A percentile compares a stretch with the other conserved stretches of the same genome.
phyloP scores from a whole-genome alignment of 805 yeast genomes.

The Kuraishia molischiana region DNA sequence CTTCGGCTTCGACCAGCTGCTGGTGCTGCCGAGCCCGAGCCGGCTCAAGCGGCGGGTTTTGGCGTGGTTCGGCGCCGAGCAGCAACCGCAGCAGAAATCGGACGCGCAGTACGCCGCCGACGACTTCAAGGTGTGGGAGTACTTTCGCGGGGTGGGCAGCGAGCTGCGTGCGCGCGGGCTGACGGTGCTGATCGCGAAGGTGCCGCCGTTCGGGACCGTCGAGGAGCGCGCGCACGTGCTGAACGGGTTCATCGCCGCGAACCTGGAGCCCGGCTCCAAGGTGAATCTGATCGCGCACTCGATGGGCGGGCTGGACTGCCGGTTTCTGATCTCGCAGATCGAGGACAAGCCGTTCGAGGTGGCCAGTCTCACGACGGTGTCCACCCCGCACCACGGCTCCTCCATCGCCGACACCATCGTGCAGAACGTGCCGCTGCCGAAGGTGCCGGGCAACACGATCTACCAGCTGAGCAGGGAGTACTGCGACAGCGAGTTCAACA shows the following conservation, averaged over 20 bases:
- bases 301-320: constrained; percentile 87
- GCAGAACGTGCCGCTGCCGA: constrained; percentile 15
- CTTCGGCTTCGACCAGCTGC: constrained; percentile 63
- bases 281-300: constrained; percentile 81
- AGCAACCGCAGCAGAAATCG: constrained; percentile 8
- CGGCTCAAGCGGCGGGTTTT: constrained; percentile 7
- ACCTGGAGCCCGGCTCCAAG: constrained; percentile 20
- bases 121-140: constrained; percentile 39
- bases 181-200: constrained; percentile 60
- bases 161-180: constrained; percentile 55
- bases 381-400: constrained; percentile 87
- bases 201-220: constrained; percentile 76
- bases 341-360: constrained; percentile 42
- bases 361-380: constrained; percentile 69
- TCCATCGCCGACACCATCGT: constrained; percentile 68
- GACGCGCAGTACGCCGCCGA: constrained; percentile 11
- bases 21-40: constrained; percentile 9
- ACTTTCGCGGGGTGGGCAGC: constrained; percentile 75
- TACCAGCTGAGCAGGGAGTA: constrained; percentile 54
- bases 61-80: constrained; percentile 7
- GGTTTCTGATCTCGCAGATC: constrained; percentile 59
- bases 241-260: constrained; percentile 33
- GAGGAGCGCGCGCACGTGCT: constrained; percentile 55
- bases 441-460: constrained; percentile 20
- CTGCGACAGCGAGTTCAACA: constrained; percentile 42